These are phyloP conservation scores for Boletellus sp. DNA, from an alignment of 768 basidiomycete species.

Conservation along the genomic window DNA sequence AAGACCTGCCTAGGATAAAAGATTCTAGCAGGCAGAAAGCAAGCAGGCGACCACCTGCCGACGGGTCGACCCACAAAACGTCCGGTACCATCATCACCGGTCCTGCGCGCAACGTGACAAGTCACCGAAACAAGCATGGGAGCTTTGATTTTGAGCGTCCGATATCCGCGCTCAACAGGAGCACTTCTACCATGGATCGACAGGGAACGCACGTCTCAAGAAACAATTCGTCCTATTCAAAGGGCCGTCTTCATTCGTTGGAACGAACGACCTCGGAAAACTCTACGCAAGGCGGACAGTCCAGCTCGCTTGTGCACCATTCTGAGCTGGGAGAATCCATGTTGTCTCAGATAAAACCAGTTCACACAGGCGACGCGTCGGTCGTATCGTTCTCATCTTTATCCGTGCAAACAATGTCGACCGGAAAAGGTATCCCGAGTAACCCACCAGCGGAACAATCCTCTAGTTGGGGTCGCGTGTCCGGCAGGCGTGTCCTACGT, in stretches of 20 bases:
- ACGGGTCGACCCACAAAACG: constrained; percentile 7
- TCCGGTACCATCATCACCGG: constrained; percentile 2
- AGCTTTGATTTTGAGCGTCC: constrained; percentile 79
- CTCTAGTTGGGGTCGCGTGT: constrained; percentile 58
- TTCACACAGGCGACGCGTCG: constrained; percentile 35
- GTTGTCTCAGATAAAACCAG: constrained; percentile 30
- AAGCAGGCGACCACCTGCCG: constrained; percentile 16
- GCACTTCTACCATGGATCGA: constrained; percentile 25
- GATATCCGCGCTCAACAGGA: constrained; percentile 35
- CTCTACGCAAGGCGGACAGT: constrained; percentile 18
- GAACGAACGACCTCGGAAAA: constrained; percentile 29
- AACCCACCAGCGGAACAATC: constrained; percentile 37
- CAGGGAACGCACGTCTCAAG: constrained; percentile 4
- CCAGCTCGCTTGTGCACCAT: constrained; percentile 5
- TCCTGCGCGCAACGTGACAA: constrained; percentile 28
- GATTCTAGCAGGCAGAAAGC: constrained; percentile 24
- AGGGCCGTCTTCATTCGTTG: constrained; percentile 12
- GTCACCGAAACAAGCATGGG: constrained; percentile 56
- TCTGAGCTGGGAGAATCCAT: constrained; percentile 19
- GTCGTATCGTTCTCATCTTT: constrained; percentile 32
- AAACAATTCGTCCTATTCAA: constrained; percentile 9
- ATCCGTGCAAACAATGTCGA: constrained; percentile 41
- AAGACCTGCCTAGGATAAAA: constrained; percentile 23
- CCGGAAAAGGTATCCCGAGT: constrained; percentile 20
- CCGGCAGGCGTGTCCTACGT: constrained; percentile 38